These are phyloP conservation scores for Sarocladiaceae sp. DNA, from an alignment of 2,329 filamentous ascomycete genomes.

Conservation along the genomic window DNA sequence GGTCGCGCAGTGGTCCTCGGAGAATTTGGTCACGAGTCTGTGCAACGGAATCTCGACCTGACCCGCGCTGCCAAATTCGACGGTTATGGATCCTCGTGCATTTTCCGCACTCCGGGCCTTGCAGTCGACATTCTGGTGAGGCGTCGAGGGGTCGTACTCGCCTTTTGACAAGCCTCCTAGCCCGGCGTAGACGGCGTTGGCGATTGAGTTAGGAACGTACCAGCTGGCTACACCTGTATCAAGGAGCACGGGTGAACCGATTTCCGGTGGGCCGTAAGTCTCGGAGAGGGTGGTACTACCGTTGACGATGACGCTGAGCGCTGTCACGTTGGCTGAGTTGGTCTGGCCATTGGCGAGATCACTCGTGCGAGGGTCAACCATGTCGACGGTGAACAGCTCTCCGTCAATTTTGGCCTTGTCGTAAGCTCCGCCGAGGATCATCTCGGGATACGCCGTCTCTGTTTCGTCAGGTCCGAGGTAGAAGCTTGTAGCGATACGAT, in stretches of 20 bases:
- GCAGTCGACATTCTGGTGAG: not conserved
- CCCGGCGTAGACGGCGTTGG: not conserved
- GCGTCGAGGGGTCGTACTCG: not conserved
- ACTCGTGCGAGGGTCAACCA: not conserved
- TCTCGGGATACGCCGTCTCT: not conserved
- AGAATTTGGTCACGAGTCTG: not conserved
- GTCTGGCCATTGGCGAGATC: not conserved
- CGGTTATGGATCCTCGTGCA: not conserved
- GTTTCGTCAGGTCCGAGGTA: slow-evolving; percentile 3
- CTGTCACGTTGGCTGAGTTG: slow-evolving; percentile 2
- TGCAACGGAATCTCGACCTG: slow-evolving; percentile 2
- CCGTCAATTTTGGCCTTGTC: slow-evolving; percentile 1
- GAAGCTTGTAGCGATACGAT: slow-evolving; percentile 2
- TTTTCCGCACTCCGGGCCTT: not conserved
- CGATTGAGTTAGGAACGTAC: not conserved
- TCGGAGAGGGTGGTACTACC: not conserved
- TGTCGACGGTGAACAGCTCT: not conserved
- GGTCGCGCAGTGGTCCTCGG: not conserved
- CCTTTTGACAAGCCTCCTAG: not conserved
- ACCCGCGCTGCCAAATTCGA: not conserved
- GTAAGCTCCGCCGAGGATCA: slow-evolving; percentile 3
- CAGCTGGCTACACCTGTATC: slow-evolving; percentile 6
- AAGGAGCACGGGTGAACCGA: not conserved
- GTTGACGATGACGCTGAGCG: not conserved
- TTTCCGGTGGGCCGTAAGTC: not conserved